phyloP scores from a whole-genome alignment of 305 asterid genomes.

The Fraxinus ornus region DNA sequence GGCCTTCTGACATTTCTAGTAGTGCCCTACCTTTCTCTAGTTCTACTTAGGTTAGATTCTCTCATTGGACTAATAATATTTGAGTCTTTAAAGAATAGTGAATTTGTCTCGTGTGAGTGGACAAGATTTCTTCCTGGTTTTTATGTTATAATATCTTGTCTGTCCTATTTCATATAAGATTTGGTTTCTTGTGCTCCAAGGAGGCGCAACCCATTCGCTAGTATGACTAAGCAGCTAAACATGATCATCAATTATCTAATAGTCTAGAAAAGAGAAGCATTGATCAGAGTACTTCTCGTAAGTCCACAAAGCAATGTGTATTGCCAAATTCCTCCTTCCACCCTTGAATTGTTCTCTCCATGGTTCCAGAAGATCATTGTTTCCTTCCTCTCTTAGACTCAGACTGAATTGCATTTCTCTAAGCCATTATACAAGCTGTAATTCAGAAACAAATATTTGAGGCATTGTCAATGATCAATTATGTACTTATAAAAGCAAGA shows the following conservation, averaged over 20 bases:
- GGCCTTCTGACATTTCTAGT: not conserved
- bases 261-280: not conserved
- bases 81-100: not conserved
- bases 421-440: not conserved
- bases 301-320: not conserved
- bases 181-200: not conserved
- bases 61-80: not conserved
- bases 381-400: not conserved
- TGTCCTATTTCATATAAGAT: not conserved
- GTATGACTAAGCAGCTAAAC: not conserved
- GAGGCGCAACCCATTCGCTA: not conserved
- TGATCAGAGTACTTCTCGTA: not conserved
- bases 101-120: not conserved
- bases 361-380: not conserved
- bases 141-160: not conserved
- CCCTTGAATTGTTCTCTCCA: not conserved
- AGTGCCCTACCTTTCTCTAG: not conserved
- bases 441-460: not conserved
- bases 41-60: not conserved
- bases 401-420: not conserved
- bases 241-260: not conserved
- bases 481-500: not conserved
- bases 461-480: not conserved
- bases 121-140: not conserved
- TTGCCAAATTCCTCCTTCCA: not conserved